Base-by-base conservation (phyloP, 2,329 filamentous ascomycete species). In the Pestalotiopsis fici region DNA sequence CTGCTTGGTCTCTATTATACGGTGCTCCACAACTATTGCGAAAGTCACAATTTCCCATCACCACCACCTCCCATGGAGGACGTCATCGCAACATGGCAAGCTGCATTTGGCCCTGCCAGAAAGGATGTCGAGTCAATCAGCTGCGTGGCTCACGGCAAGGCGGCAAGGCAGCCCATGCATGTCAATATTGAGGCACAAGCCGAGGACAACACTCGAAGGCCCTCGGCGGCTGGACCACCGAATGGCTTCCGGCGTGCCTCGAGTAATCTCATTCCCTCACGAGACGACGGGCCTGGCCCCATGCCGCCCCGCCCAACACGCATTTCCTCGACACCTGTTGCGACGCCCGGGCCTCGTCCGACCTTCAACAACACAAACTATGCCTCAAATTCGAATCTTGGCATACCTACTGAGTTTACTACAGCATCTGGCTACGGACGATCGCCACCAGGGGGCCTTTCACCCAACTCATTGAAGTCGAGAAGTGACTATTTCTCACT, bases 1-100 rank as follows among this genome's bases (percentile, higher is more conserved):
- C 83, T 96, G 64, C 87, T 96, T 4, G 93, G 90, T 0, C 85
- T 94, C 69, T 90, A 93, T 72, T 96, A 96, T 79, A 96, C 93
- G 1, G 85, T 89, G 4, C 81, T 95, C 6, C 90, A 94, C 76
- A 88, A 87, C 66, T 96, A 91, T 78, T 93, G 91, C 71, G 84
- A 90, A 71, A 87, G 91, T 35, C 84, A 90, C 71, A 83, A 87
- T 4, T 91, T 94, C 73, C 91, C 91, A 0, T 91, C 90, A 59
- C 91, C 92, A 1, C 85, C 93, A 12, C 91, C 92, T 2, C 86
- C 90, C 18, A 91, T 94, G 83, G 88, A 91, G 28, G 87, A 92
- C 63, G 88, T 96, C 5, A 83, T 94, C 67, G 83, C 87, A 4
- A 79, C 83, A 56, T 96, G 91, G 89, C 86, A 91, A 63, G 79